Conservation (phyloP, 2,329 filamentous ascomycete species). For the Botrytis paeoniae region DNA sequence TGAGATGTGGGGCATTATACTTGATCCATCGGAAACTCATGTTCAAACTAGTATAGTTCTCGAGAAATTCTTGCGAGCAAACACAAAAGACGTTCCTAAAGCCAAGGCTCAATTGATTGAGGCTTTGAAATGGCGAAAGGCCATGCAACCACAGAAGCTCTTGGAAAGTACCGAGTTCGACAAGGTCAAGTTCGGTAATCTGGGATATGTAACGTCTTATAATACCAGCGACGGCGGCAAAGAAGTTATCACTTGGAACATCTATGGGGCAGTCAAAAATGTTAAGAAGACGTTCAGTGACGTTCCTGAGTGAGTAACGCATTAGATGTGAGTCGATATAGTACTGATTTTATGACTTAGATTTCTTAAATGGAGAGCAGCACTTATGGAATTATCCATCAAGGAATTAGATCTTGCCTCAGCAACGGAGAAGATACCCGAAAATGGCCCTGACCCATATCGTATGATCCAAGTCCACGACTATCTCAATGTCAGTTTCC, state of each 20-base stretch:
- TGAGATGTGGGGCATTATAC: constrained; percentile 84
- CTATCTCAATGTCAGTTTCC: constrained; percentile 83
- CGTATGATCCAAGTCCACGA: constrained; percentile 93
- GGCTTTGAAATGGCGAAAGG: constrained; percentile 80
- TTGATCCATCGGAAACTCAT: constrained; percentile 48
- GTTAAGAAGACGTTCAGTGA: constrained; percentile 79
- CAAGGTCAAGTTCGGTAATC: constrained; percentile 66
- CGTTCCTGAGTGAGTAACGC: constrained; percentile 65
- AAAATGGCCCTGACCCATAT: constrained; percentile 74
- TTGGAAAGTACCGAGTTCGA: constrained; percentile 61
- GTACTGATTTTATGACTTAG: constrained; percentile 44
- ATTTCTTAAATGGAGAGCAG: constrained; percentile 86
- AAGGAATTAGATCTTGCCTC: constrained; percentile 67
- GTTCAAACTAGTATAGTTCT: constrained; percentile 79
- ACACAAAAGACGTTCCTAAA: constrained; percentile 69
- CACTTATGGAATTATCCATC: constrained; percentile 84
- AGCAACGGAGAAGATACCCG: constrained; percentile 61
- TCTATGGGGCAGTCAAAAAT: constrained; percentile 85
- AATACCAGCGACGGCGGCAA: constrained; percentile 46
- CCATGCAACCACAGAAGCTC: constrained; percentile 67
- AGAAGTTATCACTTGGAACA: constrained; percentile 84
- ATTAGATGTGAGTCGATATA: background rate
- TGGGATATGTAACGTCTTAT: constrained; percentile 81
- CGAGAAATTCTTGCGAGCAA: constrained; percentile 92
- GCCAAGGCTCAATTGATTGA: constrained; percentile 75